Percentiles rank a stretch among this genome's conserved stretches.
These are phyloP conservation scores for Ophiosphaerella narmari DNA, from an alignment of 2,329 filamentous ascomycete genomes.

Conservation along the genomic window DNA sequence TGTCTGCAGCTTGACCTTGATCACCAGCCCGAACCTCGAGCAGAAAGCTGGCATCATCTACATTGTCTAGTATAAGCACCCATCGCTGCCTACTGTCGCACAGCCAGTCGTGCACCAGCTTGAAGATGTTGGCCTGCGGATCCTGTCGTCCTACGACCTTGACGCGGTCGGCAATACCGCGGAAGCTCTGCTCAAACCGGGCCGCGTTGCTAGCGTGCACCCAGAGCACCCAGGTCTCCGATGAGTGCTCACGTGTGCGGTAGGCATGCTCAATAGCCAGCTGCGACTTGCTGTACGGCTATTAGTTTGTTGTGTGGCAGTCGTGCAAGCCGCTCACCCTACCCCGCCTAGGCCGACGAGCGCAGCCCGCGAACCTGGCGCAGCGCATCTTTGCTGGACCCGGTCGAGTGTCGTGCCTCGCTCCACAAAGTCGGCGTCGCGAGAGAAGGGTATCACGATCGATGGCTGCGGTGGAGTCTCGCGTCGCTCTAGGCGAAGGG, in stretches of 20 bases:
- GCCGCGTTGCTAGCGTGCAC: constrained; percentile 2
- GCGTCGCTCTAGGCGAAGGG: too few relatives aligned
- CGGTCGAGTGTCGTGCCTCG: constrained; percentile 16
- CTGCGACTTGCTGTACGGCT: constrained; percentile 11
- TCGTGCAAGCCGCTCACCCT: constrained; percentile 9
- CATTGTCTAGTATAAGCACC: constrained; percentile 1
- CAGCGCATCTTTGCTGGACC: constrained; percentile 8
- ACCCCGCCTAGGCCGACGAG: constrained; percentile 35
- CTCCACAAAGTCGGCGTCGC: constrained; percentile 28
- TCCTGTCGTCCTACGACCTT: constrained; percentile 16
- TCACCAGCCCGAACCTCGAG: not conserved
- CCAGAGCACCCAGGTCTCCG: constrained; percentile 22
- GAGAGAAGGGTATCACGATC: constrained; percentile 21
- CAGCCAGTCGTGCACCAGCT: too few relatives aligned
- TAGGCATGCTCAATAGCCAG: constrained; percentile 3
- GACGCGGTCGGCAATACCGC: constrained; percentile 19
- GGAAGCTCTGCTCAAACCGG: constrained; percentile 15
- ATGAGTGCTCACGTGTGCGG: constrained; percentile 9
- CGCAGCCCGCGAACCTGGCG: constrained; percentile 17
- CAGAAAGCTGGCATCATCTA: not conserved
- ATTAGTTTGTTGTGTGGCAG: constrained; percentile 3
- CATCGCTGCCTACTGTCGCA: constrained; percentile 1
- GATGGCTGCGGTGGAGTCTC: too few relatives aligned
- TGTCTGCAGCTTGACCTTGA: not conserved
- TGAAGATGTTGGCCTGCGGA: not conserved